phyloP scores from a whole-genome alignment of 2,329 filamentous ascomycete species.

The Alternaria atra region DNA sequence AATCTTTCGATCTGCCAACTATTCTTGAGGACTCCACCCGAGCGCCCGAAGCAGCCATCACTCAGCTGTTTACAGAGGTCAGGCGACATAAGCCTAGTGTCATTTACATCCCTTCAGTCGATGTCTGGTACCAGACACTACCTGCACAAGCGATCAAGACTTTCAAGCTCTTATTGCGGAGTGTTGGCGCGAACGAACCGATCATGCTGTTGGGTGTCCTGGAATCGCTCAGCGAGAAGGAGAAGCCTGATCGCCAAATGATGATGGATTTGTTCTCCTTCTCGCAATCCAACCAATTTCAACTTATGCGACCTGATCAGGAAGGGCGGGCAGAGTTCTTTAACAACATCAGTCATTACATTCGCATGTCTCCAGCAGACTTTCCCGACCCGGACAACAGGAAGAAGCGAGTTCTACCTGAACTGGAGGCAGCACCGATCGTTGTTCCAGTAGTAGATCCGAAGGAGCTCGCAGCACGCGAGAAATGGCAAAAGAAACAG shows the following conservation, averaged over 20 bases:
- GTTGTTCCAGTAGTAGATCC: slow-evolving; percentile 60
- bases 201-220: slow-evolving; percentile 87
- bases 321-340: slow-evolving; percentile 84
- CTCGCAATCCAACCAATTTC: slow-evolving; percentile 78
- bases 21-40: slow-evolving; percentile 83
- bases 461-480: slow-evolving; percentile 76
- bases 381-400: slow-evolving; percentile 88
- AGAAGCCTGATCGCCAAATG: slow-evolving; percentile 66
- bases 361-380: slow-evolving; percentile 80
- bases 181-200: slow-evolving; percentile 88
- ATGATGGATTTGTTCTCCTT: slow-evolving; percentile 85
- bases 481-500: slow-evolving; percentile 79
- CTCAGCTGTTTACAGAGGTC: slow-evolving; percentile 89
- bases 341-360: slow-evolving; percentile 73
- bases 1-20: slow-evolving; percentile 90
- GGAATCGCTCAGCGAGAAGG: slow-evolving; percentile 71
- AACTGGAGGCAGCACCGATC: slow-evolving; percentile 76
- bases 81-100: slow-evolving; percentile 95
- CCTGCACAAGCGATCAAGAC: slow-evolving; percentile 75
- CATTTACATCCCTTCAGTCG: slow-evolving; percentile 90
- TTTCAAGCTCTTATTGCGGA: slow-evolving; percentile 82
- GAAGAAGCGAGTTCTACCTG: slow-evolving; percentile 83
- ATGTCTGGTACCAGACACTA: slow-evolving; percentile 81
- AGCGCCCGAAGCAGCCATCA: slow-evolving; percentile 86
- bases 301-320: slow-evolving; percentile 72